Evolutionary conservation across 345 rosid genomes (phyloP).

Genomic region (Sonneratia alba): DNA sequence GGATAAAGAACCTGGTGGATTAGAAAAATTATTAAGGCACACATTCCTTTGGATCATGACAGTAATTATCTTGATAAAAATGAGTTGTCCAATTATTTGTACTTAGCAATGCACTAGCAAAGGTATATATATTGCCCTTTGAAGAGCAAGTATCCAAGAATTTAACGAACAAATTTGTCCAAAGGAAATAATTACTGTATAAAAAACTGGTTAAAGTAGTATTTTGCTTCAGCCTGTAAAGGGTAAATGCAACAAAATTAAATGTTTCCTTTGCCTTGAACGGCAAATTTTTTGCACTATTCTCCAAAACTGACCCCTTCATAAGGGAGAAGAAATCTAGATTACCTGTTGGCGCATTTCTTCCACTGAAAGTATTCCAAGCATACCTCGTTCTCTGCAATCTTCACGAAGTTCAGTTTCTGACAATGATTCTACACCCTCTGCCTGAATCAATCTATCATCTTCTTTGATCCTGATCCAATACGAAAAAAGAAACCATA

Average conservation of each 20-base stretch:
- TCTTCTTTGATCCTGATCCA: constrained; percentile 53
- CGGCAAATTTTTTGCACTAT: not conserved
- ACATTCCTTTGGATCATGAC: not conserved
- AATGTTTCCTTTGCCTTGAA: not conserved
- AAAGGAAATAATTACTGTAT: not conserved
- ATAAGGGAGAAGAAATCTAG: not conserved
- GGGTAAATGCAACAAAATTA: not conserved
- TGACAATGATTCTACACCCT: constrained; percentile 62
- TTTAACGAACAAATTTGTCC: not conserved
- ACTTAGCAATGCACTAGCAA: not conserved
- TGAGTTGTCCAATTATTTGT: not conserved
- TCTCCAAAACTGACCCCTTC: not conserved
- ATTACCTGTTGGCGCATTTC: constrained; percentile 74
- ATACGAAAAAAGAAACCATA: not conserved
- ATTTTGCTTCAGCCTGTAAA: not conserved
- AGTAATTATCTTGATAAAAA: not conserved
- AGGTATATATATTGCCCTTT: not conserved
- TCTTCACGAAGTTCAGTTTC: constrained; percentile 69
- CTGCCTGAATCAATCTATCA: constrained; percentile 56
- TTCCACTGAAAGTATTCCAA: constrained; percentile 52
- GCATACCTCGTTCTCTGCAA: constrained; percentile 74
- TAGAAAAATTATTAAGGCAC: not conserved
- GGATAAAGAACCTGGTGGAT: not conserved
- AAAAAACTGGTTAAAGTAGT: not conserved
- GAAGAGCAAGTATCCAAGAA: not conserved